Evolutionary conservation across 257 asterid genomes (phyloP).

Genomic region (Plantago ovata): DNA sequence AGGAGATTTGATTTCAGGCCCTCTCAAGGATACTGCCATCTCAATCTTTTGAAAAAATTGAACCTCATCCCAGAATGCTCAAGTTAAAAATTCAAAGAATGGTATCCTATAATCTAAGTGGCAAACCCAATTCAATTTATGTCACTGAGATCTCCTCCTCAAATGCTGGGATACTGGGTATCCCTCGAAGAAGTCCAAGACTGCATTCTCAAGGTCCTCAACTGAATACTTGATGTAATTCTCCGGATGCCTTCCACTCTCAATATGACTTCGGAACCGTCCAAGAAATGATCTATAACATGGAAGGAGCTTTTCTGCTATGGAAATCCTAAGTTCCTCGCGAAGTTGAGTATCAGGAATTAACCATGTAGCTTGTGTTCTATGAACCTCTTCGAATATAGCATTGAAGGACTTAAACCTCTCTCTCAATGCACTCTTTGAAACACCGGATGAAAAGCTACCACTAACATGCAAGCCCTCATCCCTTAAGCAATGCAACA

Average conservation of each 20-base stretch:
- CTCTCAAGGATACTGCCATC: conserved; percentile 19
- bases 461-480: conserved; percentile 71
- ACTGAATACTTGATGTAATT: conserved; percentile 73
- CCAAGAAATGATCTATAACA: conserved; percentile 85
- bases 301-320: conserved; percentile 79
- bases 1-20: conserved; percentile 18
- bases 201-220: conserved; percentile 75
- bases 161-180: conserved; percentile 65
- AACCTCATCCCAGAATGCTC: conserved; percentile 48
- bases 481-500: conserved; percentile 68
- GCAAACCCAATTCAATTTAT: conserved; percentile 26
- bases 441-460: conserved; percentile 56
- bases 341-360: conserved; percentile 95
- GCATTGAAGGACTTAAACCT: conserved; percentile 66
- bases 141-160: conserved; percentile 69
- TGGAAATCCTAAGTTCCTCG: conserved; percentile 88
- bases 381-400: conserved; percentile 76
- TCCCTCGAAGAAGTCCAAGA: conserved; percentile 92
- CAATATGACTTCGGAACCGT: conserved; percentile 77
- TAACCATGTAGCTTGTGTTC: conserved; percentile 87
- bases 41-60: conserved; percentile 26
- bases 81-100: conserved; percentile 64
- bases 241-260: conserved; percentile 83
- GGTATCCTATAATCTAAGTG: conserved; percentile 47
- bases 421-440: conserved; percentile 75